These are phyloP conservation scores for Pilaira anomala DNA, from an alignment of 192 early-diverging fungal species.

Conservation along the genomic window DNA sequence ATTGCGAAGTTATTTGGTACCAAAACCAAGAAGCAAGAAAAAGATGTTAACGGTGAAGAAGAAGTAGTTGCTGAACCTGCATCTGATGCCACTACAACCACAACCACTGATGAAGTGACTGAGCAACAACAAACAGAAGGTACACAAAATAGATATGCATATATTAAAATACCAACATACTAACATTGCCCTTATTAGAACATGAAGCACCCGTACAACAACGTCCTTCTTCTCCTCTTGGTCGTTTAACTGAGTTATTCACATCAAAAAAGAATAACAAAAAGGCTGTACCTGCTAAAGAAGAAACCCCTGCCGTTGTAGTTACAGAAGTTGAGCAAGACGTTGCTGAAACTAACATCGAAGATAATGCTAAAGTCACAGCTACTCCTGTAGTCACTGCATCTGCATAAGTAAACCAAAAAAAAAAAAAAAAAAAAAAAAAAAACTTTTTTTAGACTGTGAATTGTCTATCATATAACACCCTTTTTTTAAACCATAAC, in stretches of 20 bases:
- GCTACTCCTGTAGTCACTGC: slow-evolving; percentile 4
- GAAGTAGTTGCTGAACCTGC: neutral
- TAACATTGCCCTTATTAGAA: neutral
- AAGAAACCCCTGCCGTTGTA: neutral
- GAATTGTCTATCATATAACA: too few species aligned
- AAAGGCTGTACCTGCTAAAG: slow-evolving; percentile 5
- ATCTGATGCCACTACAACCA: neutral
- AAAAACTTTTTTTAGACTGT: too few species aligned
- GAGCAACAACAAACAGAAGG: neutral
- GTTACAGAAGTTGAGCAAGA: neutral
- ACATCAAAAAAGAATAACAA: slow-evolving; percentile 16
- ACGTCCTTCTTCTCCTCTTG: slow-evolving; percentile 23
- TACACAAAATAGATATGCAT: neutral
- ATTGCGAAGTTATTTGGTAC: slow-evolving; percentile 18
- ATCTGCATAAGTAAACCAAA: too few species aligned
- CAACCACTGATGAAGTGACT: neutral
- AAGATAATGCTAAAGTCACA: slow-evolving; percentile 1
- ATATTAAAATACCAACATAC: neutral
- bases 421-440: too few species aligned
- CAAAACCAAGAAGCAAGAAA: slow-evolving; percentile 9
- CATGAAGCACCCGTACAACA: neutral
- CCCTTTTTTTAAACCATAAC: too few species aligned
- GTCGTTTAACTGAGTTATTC: slow-evolving; percentile 16
- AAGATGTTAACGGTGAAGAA: neutral
- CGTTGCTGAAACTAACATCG: neutral